Conservation (phyloP, 805 yeast genomes). For the Candida cerambycidarum region DNA sequence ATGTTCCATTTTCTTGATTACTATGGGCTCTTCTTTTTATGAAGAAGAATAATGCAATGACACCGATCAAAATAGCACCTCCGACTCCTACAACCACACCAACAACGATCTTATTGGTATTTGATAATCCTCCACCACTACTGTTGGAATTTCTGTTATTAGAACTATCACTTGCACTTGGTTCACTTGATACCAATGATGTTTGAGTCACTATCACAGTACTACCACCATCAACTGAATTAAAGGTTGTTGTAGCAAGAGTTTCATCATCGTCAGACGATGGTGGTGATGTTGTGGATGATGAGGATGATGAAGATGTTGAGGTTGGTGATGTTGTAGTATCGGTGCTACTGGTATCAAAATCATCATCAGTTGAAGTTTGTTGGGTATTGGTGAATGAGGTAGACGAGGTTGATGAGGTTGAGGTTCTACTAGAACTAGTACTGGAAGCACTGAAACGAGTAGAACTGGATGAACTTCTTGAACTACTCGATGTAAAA, state of each 20-base stretch:
- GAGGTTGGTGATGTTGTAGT: too few species aligned
- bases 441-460: background rate
- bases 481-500: background rate
- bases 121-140: constrained; percentile 36
- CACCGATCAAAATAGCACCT: constrained; percentile 39
- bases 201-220: constrained; percentile 43
- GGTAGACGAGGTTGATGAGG: background rate
- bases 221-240: constrained; percentile 35
- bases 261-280: background rate
- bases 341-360: too few species aligned
- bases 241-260: constrained; percentile 24
- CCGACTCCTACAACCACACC: constrained; percentile 51
- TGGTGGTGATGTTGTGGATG: too few species aligned
- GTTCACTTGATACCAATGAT: constrained; percentile 23
- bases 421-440: constrained; percentile 1
- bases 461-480: background rate
- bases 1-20: constrained; percentile 32
- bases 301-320: too few species aligned
- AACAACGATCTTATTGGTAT: constrained; percentile 44
- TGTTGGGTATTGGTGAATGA: too few species aligned
- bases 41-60: constrained; percentile 33
- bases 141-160: constrained; percentile 10
- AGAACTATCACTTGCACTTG: constrained; percentile 24
- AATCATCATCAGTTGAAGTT: too few species aligned
- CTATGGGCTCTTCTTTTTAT: constrained; percentile 34